Conservation (phyloP, 495 filamentous ascomycete species). For the Thermothielavioides terrestris region DNA sequence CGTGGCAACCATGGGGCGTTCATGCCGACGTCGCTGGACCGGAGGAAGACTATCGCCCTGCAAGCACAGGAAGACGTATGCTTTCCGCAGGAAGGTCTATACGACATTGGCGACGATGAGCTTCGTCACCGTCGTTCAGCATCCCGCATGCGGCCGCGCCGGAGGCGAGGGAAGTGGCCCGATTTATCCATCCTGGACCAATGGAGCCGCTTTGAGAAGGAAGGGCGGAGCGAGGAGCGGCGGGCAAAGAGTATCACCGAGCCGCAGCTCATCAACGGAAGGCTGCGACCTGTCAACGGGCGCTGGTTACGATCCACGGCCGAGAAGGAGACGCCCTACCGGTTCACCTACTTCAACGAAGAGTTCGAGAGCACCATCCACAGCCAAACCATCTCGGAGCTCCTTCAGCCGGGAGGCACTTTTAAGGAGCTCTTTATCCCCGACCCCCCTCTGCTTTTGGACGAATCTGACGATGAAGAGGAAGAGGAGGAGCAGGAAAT, state of each 20-base stretch:
- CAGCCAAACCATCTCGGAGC: slow-evolving; percentile 85
- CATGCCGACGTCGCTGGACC: slow-evolving; percentile 31
- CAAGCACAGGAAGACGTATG: slow-evolving; percentile 83
- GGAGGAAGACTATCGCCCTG: slow-evolving; percentile 39
- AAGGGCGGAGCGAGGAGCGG: slow-evolving; percentile 76
- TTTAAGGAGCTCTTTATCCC: slow-evolving; percentile 76
- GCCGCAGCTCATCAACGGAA: slow-evolving; percentile 80
- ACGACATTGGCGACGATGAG: slow-evolving; percentile 74
- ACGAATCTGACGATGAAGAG: slow-evolving; percentile 52
- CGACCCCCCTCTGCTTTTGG: slow-evolving; percentile 44
- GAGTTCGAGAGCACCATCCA: slow-evolving; percentile 91
- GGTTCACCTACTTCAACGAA: slow-evolving; percentile 98
- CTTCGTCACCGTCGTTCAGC: slow-evolving; percentile 22
- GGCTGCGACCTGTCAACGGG: slow-evolving; percentile 69
- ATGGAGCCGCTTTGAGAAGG: slow-evolving; percentile 87
- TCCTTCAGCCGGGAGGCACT: slow-evolving; percentile 71
- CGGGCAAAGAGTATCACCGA: slow-evolving; percentile 88
- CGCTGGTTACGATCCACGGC: slow-evolving; percentile 81
- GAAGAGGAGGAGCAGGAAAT: slow-evolving; percentile 38
- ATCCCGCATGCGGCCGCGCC: slow-evolving; percentile 38
- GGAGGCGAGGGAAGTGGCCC: slow-evolving; percentile 48
- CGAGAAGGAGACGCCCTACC: slow-evolving; percentile 84
- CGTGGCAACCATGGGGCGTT: slow-evolving; percentile 29
- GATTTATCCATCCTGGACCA: slow-evolving; percentile 70
- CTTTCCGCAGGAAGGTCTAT: slow-evolving; percentile 72